These are phyloP conservation scores for Chiua sp. DNA, from an alignment of 1,284 basidiomycete species.

Conservation along the genomic window DNA sequence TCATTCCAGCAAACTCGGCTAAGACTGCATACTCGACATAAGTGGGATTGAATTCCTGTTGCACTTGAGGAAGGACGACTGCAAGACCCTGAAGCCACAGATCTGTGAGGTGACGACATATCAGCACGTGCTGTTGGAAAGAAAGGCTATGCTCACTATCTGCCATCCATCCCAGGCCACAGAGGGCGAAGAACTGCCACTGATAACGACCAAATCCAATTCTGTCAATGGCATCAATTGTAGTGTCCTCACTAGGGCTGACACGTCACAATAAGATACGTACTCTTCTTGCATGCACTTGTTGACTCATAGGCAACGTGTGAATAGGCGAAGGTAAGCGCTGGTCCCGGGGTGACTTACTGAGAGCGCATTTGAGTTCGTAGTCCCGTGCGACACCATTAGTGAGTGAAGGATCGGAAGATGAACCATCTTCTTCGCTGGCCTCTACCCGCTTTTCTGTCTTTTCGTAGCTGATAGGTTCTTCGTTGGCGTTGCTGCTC, in stretches of 20 bases:
- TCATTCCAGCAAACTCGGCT: conserved; percentile 61
- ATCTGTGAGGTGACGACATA: conserved; percentile 37
- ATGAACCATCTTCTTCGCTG: conserved; percentile 17
- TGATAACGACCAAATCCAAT: conserved; percentile 70
- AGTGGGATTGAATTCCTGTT: conserved; percentile 49
- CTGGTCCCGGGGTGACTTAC: conserved; percentile 20
- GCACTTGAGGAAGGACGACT: conserved; percentile 54
- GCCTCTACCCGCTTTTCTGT: conserved; percentile 21
- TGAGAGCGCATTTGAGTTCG: conserved; percentile 34
- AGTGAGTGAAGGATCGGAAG: conserved; percentile 1
- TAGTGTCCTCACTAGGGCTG: conserved; percentile 1
- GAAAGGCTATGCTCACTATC: conserved; percentile 46
- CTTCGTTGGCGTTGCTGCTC: neutral
- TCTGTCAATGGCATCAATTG: conserved; percentile 32
- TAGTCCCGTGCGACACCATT: conserved; percentile 34
- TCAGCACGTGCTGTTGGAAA: conserved; percentile 22
- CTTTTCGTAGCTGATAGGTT: conserved; percentile 3
- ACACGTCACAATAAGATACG: conserved; percentile 12
- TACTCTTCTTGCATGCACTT: conserved; percentile 53
- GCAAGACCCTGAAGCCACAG: conserved; percentile 61
- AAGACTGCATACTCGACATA: conserved; percentile 57
- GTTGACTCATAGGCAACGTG: conserved; percentile 41
- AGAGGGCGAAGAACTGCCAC: conserved; percentile 59
- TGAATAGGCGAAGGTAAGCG: neutral
- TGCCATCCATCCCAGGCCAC: conserved; percentile 59